A percentile compares a stretch with the other conserved stretches of the same genome.
These are phyloP conservation scores for Erythrophleum ivorense DNA, from an alignment of 331 rosid genomes.

Conservation along the genomic window DNA sequence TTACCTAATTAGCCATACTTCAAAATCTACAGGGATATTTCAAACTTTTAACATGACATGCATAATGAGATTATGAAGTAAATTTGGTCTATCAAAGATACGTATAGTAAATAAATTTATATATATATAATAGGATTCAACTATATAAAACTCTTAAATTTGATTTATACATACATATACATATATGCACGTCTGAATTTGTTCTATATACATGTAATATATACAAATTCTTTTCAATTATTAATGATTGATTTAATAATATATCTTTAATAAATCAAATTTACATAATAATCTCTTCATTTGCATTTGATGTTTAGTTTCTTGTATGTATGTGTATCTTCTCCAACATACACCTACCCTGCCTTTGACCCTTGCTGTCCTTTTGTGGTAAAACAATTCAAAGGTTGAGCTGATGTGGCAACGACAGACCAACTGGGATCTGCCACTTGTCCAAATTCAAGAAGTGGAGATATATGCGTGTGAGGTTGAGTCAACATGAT, in stretches of 20 bases:
- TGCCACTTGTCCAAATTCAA: neutral
- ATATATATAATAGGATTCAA: too few species aligned
- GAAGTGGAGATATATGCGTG: neutral
- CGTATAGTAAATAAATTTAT: too few species aligned
- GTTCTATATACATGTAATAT: too few species aligned
- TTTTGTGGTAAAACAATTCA: neutral
- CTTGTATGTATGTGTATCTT: conserved; percentile 18
- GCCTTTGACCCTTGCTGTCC: conserved; percentile 5
- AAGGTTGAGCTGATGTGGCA: conserved; percentile 5
- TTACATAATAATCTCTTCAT: neutral
- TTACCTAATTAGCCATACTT: neutral
- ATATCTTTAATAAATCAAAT: neutral
- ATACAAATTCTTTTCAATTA: too few species aligned
- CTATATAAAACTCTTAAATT: too few species aligned
- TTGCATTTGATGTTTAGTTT: neutral
- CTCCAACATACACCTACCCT: conserved; percentile 14
- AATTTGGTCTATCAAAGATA: too few species aligned
- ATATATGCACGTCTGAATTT: too few species aligned
- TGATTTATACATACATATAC: too few species aligned
- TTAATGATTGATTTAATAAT: too few species aligned
- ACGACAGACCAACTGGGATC: conserved; percentile 5
- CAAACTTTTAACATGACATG: neutral
- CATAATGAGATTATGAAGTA: too few species aligned
- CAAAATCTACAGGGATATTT: neutral
- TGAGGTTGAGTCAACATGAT: conserved; percentile 21